Conservation (phyloP, 108 stramenopile genomes). For the Cyclostephanos tholiformis region DNA sequence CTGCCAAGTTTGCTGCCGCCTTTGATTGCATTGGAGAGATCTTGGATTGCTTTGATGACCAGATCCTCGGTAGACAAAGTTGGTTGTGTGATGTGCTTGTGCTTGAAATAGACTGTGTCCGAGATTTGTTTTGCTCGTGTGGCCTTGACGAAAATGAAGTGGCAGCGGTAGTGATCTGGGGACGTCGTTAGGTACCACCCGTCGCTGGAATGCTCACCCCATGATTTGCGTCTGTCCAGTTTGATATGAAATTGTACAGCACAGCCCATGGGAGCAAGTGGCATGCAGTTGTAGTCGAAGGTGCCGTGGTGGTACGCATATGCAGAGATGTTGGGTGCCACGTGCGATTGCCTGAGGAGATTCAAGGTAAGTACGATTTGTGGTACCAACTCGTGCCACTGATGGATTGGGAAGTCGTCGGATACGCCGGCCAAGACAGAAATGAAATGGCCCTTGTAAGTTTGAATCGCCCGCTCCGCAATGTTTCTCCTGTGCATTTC, state of each 20-base stretch:
- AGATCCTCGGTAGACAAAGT: background rate
- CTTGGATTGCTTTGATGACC: slow-evolving; percentile 3
- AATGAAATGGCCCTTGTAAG: no score
- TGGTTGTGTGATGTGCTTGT: background rate
- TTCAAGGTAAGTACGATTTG: no score
- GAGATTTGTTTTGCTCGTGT: slow-evolving; percentile 9
- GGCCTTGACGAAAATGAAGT: slow-evolving; percentile 13
- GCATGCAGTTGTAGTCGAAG: slow-evolving; percentile 50
- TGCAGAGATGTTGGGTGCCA: no score
- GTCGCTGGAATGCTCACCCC: no score
- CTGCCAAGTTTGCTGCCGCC: background rate
- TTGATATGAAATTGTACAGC: slow-evolving; percentile 32
- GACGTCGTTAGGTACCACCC: no score
- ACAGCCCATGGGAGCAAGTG: slow-evolving; percentile 54
- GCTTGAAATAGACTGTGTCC: background rate
- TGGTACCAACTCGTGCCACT: no score
- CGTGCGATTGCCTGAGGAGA: no score
- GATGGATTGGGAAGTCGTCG: no score
- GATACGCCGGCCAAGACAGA: no score
- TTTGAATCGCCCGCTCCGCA: no score
- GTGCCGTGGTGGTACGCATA: slow-evolving; percentile 17
- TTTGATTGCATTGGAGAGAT: slow-evolving; percentile 4
- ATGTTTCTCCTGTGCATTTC: no score
- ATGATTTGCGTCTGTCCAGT: no score
- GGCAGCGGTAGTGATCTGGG: slow-evolving; percentile 26